Evolutionary conservation across 441 rosid genomes (phyloP), one percentile per base, ranked within the genome.

Genomic region (Arabidopsis lyrata): DNA sequence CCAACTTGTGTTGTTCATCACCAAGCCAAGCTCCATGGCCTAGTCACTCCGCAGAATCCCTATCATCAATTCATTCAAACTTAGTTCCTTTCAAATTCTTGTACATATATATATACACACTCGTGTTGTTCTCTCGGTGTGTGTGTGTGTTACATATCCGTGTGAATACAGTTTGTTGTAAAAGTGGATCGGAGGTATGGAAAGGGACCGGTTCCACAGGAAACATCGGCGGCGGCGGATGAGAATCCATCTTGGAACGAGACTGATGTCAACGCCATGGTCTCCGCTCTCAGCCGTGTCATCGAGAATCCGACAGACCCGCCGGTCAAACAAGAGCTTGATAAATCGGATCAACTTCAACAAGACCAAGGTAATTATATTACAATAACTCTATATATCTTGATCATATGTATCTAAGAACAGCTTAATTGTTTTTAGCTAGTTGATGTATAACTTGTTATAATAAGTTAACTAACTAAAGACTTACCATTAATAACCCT

Each of bases 131-230:
- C 47, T 63, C 31, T 20, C 4, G 1, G n/a, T 66, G 27, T 59
- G 39, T 35, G 15, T 20, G 45, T 45, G 31, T 57, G 44, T 55
- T 10, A 58, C 66, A 34, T 70, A 52, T 52, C 39, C 32, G 41
- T 35, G 56, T 29, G 38, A 12, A 36, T 39, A 50, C 48, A 32
- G 0, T 24, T 66, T 66, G 16, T 39, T 41, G 72, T 70, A 59
- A 93, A 86, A 78, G 98, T 91, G 98, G 97, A 93, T 93, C 96
- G 86, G 49, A 78, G 94, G 83, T 85, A 93, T 93, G 98, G 98
- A 80, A 91, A 93, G 83, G 83, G 91, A 79, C 83, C 89, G 64
- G 86, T 85, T 85, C 92, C 90, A 81, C 67, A 77, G 80, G 90
- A 93, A 85, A 71, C 94, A 82, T 84, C 97, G 80, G 83, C 83